These are phyloP conservation scores for Mentha longifolia DNA, from an alignment of 257 asterid genomes.

Conservation along the genomic window DNA sequence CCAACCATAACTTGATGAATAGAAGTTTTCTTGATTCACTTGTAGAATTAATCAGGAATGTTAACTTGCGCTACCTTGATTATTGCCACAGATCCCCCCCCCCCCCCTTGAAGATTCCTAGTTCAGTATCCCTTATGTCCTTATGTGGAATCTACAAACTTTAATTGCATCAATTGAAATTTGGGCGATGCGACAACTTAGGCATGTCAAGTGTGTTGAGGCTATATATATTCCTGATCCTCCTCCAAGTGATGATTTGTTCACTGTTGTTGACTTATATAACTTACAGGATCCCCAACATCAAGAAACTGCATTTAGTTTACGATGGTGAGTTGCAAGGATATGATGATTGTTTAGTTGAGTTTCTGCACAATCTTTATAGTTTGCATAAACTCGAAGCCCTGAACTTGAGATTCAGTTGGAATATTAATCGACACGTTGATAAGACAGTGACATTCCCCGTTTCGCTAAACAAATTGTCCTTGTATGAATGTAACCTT, in stretches of 20 bases:
- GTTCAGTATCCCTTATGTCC: neutral
- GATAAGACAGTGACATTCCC: neutral
- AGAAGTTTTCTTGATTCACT: too few species aligned
- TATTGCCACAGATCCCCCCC: too few species aligned
- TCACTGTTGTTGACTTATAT: neutral
- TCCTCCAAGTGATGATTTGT: neutral
- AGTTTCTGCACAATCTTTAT: too few species aligned
- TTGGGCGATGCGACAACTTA: conserved; percentile 15
- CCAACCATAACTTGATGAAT: too few species aligned
- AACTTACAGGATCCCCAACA: conserved; percentile 15
- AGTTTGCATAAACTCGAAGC: too few species aligned
- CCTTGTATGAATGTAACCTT: neutral
- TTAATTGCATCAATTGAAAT: conserved; percentile 1
- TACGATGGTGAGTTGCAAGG: neutral
- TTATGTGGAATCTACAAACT: too few species aligned
- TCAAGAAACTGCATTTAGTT: neutral
- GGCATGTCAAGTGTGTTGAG: neutral
- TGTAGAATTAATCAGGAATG: too few species aligned
- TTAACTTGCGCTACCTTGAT: too few species aligned
- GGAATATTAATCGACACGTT: too few species aligned
- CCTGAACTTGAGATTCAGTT: too few species aligned
- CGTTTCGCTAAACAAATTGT: neutral
- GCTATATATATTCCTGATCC: neutral
- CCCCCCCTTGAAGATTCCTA: too few species aligned
- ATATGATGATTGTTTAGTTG: too few species aligned